Base-by-base conservation (phyloP, 352 stramenopile genomes). In the Phytophthora citrophthora region DNA sequence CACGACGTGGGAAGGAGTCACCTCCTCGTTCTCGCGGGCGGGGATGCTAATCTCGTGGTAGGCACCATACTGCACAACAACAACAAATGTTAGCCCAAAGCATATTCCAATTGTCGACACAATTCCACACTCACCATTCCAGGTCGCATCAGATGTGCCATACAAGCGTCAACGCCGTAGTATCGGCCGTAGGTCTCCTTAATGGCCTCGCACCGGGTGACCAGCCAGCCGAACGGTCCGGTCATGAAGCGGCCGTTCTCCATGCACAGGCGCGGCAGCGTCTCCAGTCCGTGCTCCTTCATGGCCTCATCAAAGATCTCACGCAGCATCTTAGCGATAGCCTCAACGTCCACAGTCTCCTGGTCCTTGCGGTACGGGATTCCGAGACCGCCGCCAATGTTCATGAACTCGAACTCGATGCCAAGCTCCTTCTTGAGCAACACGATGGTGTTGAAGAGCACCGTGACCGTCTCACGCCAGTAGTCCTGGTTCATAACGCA, bases 401-500 rank as follows among this genome's bases (percentile, higher is more conserved):
- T 97, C 81, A 96, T 91, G 66, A 96, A 96, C 72, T 96, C 89
- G 31, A 96, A 96, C 63, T 91, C 85, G 48, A 97, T 97, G 50
- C 62, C 81, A 15, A 96, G 81, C 69, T 94, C 81, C 50, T 83
- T 81, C 54, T 87, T 80, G 20, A 96, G 71, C 70, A 79, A 64
- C 54, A 89, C 72, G 39, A 96, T 92, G 46, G 86, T 94, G 49
- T 91, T 70, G 54, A 96, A 90, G 38, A 97, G 79, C 49, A 91
- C 75, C 36, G 83, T 83, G 32, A 97, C 86, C 1, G 89, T 96
- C 51, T 97, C 87, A 46, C 86, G 89, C 89, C 89, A 97, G 76
- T 97, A 97, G 11, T 82, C 77, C 61, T 96, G 85, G 62, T 94
- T 88, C 71, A 97, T 90, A 38, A 97, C 89, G 49, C 89, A 96